A percentile compares a stretch with the other conserved stretches of the same genome.
phyloP scores from a whole-genome alignment of 495 filamentous ascomycete genomes.

The Aspergillus haitiensis region DNA sequence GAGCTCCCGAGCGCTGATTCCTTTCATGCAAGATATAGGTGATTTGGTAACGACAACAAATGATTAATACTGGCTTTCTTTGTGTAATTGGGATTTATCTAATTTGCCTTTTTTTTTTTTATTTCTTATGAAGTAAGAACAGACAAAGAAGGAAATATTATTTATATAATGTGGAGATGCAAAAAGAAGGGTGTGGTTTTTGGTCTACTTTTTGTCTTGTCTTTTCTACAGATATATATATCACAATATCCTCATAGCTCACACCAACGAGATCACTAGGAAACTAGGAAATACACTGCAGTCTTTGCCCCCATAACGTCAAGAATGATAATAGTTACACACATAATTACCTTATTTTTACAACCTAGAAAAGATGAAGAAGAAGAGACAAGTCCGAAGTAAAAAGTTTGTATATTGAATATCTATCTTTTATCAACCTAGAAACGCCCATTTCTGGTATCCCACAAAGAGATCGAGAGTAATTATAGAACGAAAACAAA shows the following conservation, averaged over 20 bases:
- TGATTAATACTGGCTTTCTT: too few species aligned
- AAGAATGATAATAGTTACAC: not conserved
- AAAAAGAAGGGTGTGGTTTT: too few species aligned
- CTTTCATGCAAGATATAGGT: too few species aligned
- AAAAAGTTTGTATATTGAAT: not conserved
- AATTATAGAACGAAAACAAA: conserved; percentile 6
- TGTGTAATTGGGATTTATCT: too few species aligned
- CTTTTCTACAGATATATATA: not conserved
- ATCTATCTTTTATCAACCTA: conserved; percentile 8
- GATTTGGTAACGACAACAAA: too few species aligned
- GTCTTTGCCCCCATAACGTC: too few species aligned
- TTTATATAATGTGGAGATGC: too few species aligned
- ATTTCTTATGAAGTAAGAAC: too few species aligned
- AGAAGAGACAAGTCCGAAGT: not conserved
- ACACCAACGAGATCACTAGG: not conserved
- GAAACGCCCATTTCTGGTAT: conserved; percentile 12
- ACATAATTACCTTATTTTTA: too few species aligned
- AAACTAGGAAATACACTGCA: not conserved
- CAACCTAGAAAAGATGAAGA: not conserved
- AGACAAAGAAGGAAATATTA: too few species aligned
- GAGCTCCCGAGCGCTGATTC: not conserved
- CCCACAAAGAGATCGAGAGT: conserved; percentile 3
- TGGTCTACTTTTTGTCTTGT: not conserved
- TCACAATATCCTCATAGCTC: not conserved
- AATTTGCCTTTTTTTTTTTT: too few species aligned